phyloP scores from a whole-genome alignment of 768 basidiomycete genomes.

The Jaapia argillacea region DNA sequence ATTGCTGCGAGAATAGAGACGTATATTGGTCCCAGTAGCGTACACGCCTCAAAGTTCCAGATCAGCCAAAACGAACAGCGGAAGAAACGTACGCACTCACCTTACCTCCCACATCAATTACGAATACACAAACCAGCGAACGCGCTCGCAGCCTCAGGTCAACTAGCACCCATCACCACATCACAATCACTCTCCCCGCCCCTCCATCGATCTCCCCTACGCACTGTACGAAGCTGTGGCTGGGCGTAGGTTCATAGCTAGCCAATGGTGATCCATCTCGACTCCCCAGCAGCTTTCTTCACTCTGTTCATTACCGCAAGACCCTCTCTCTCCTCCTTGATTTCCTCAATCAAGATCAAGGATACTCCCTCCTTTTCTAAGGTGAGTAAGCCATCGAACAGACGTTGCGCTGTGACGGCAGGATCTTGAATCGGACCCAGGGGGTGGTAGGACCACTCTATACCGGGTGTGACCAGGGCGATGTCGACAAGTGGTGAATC shows the following conservation, averaged over 20 bases:
- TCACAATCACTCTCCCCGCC: too few species aligned
- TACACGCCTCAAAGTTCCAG: too few species aligned
- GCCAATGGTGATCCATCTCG: slow-evolving; percentile 13
- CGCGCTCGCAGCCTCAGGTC: too few species aligned
- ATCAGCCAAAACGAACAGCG: too few species aligned
- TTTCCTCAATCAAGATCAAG: slow-evolving; percentile 77
- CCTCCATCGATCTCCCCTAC: too few species aligned
- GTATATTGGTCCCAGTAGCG: too few species aligned
- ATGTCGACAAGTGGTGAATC: slow-evolving; percentile 34
- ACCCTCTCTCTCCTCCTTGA: slow-evolving; percentile 73
- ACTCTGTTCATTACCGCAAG: slow-evolving; percentile 93
- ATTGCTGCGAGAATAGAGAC: too few species aligned
- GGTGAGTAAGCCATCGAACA: slow-evolving; percentile 82
- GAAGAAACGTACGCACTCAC: too few species aligned
- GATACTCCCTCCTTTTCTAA: slow-evolving; percentile 72
- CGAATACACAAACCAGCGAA: too few species aligned
- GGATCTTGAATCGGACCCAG: slow-evolving; percentile 44
- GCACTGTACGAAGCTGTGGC: too few species aligned
- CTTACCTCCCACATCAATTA: too few species aligned
- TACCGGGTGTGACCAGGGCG: slow-evolving; percentile 13
- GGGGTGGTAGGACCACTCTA: slow-evolving; percentile 47
- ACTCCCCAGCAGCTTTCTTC: slow-evolving; percentile 60
- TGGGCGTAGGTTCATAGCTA: not conserved
- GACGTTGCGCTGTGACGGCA: slow-evolving; percentile 59
- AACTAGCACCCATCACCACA: too few species aligned